phyloP scores from a whole-genome alignment of 2,329 filamentous ascomycete species.

The Scedosporium boydii region DNA sequence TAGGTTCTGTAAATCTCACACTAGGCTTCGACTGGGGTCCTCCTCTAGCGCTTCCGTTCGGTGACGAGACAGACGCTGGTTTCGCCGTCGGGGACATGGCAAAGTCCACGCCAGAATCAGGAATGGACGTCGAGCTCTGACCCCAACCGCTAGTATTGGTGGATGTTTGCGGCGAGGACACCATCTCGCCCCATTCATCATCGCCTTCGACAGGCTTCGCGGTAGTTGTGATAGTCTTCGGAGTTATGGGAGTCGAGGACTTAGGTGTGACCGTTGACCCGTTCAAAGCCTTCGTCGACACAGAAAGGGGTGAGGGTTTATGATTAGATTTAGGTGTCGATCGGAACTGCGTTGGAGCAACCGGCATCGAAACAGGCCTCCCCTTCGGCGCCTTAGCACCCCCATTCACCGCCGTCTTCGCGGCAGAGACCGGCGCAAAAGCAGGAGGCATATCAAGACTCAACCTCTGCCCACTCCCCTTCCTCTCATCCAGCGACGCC shows the following conservation, averaged over 20 bases:
- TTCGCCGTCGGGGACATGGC: background rate
- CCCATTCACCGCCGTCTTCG: slow-evolving; percentile 3
- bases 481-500: slow-evolving; percentile 23
- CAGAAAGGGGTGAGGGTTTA: background rate
- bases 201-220: slow-evolving; percentile 27
- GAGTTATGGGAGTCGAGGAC: background rate
- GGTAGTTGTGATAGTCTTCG: slow-evolving; percentile 5
- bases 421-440: slow-evolving; percentile 11
- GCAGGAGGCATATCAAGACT: background rate
- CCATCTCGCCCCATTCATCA: slow-evolving; percentile 54
- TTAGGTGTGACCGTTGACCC: background rate
- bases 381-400: background rate
- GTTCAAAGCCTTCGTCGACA: background rate
- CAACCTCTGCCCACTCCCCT: slow-evolving; percentile 12
- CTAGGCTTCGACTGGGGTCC: background rate
- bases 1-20: background rate
- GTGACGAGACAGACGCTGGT: background rate
- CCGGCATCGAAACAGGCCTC: slow-evolving; percentile 1
- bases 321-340: background rate
- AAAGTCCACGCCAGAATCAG: background rate
- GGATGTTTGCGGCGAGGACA: slow-evolving; percentile 17
- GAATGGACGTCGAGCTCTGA: background rate
- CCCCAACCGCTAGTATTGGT: background rate
- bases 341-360: slow-evolving; percentile 2
- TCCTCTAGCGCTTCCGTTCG: background rate